Evolutionary conservation across 1,284 basidiomycete species (phyloP).

Genomic region (Microbotryomycetes sp.): DNA sequence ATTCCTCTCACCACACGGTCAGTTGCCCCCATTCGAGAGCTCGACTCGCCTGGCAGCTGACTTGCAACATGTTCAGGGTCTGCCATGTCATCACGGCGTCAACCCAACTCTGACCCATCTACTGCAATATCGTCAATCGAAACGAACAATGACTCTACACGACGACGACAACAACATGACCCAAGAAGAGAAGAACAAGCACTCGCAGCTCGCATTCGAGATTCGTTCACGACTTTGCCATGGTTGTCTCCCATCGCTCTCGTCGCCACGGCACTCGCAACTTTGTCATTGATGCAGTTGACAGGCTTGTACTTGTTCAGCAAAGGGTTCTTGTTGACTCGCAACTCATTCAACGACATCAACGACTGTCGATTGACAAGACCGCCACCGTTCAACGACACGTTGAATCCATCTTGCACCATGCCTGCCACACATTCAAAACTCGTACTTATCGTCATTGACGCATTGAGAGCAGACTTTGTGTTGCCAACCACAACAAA

Average conservation of each 20-base stretch:
- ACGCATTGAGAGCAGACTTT: constrained; percentile 92
- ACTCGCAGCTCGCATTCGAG: too few species aligned
- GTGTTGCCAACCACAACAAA: constrained; percentile 58
- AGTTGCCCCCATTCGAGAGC: too few species aligned
- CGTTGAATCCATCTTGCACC: constrained; percentile 39
- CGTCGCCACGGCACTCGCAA: constrained; percentile 49
- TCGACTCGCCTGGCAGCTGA: too few species aligned
- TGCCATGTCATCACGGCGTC: too few species aligned
- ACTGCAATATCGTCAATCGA: not conserved
- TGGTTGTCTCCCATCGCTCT: constrained; percentile 16
- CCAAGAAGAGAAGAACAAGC: too few species aligned
- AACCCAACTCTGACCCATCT: too few species aligned
- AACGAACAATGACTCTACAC: not conserved
- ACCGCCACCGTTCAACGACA: constrained; percentile 45
- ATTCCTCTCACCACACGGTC: too few species aligned
- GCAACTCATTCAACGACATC: constrained; percentile 64
- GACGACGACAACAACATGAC: not conserved
- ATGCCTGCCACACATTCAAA: constrained; percentile 63
- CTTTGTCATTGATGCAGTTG: constrained; percentile 51
- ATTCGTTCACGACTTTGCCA: constrained; percentile 20
- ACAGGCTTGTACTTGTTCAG: constrained; percentile 62
- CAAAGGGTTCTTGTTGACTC: constrained; percentile 77
- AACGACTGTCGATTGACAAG: constrained; percentile 51
- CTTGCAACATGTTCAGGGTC: too few species aligned
- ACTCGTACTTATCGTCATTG: constrained; percentile 80